A percentile compares a stretch with the other conserved stretches of the same genome.
Conservation (phyloP, 2,329 filamentous ascomycete species). For the Teratosphaeria viscida region DNA sequence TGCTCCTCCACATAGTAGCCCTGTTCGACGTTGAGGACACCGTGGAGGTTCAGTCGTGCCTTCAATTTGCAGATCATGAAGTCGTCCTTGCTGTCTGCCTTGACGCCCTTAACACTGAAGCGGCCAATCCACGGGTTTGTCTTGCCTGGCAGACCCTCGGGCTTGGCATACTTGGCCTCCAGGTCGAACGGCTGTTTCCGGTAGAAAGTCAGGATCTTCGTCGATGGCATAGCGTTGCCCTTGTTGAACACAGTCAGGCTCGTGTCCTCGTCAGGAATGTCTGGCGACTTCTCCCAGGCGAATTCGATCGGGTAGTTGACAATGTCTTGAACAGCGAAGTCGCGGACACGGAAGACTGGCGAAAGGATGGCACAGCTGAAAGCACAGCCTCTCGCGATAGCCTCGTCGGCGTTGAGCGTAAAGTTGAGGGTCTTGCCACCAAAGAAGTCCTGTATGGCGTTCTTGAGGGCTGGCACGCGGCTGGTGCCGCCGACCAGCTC, state of each 20-base stretch:
- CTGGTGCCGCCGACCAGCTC: constrained; percentile 93
- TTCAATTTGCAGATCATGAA: constrained; percentile 99
- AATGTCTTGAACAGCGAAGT: constrained; percentile 96
- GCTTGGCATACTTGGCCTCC: constrained; percentile 85
- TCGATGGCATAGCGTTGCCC: constrained; percentile 93
- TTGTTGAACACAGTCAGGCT: constrained; percentile 95
- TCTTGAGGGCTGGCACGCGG: constrained; percentile 87
- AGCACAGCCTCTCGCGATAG: constrained; percentile 85
- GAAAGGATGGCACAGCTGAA: constrained; percentile 98
- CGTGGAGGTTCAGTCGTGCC: constrained; percentile 91
- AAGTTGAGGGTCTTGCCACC: constrained; percentile 82
- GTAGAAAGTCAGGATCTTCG: constrained; percentile 99
- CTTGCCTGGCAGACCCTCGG: constrained; percentile 78
- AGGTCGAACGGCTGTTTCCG: constrained; percentile 95
- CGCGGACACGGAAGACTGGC: constrained; percentile 93
- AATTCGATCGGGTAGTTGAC: constrained; percentile 98
- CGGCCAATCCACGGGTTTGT: constrained; percentile 89
- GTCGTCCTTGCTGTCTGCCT: constrained; percentile 84
- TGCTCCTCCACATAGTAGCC: constrained; percentile 98
- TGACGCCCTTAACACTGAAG: constrained; percentile 96
- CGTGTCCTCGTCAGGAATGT: constrained; percentile 97
- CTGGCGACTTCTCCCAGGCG: constrained; percentile 94
- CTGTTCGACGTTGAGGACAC: constrained; percentile 89
- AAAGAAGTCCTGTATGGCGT: constrained; percentile 81
- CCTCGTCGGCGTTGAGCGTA: constrained; percentile 97